Base-by-base conservation (phyloP, 495 filamentous ascomycete species). In the Aspergillus steynii region DNA sequence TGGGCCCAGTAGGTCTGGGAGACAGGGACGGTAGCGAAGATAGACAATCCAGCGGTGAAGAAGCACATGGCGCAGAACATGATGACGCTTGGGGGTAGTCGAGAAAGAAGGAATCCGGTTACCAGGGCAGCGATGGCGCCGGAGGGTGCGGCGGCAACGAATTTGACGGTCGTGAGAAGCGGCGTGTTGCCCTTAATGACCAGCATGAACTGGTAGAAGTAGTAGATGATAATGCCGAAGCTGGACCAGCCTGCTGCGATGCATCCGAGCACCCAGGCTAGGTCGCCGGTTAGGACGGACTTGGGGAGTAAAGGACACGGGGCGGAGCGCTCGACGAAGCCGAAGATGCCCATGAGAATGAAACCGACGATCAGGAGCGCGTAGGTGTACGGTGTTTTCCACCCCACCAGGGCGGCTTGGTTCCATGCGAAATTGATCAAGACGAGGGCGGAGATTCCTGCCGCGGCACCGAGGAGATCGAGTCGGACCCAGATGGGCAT, bases 381-480 rank as follows among this genome's bases (percentile, higher is more conserved):
- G 58, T 84, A 86, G 50, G 72, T 74, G 54, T 87, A 83, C 0
- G 84, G 77, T 27, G 70, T 67, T 20, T 62, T 32, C 88, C 87
- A 91, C 5, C 85, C 85, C 1, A 83, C 83, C 10, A 82, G 62
- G 0, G 85, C 74, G 0, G 76, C 87, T 61, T 88, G 85, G 59
- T 88, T 89, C 83, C 80, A 85, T 0, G 83, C 74, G 58, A 87
- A 79, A 61, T 86, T 86, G 69, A 86, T 71, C 3, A 90, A 71
- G 2, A 88, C 67, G 25, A 91, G 71, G n/a, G 73, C 83, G 0
- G 71, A 61, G 1, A 90, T 79, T 27, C 86, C 87, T 5, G 74
- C 67, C 1, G 76, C 15, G 12, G 74, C 76, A 1, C 86, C 86
- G 0, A 76, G 28, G 5, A 76, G 57, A 60, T 90, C 87, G 9